Base-by-base conservation (phyloP, 1,139 yeast species). In the Scheffersomyces segobiensis region DNA sequence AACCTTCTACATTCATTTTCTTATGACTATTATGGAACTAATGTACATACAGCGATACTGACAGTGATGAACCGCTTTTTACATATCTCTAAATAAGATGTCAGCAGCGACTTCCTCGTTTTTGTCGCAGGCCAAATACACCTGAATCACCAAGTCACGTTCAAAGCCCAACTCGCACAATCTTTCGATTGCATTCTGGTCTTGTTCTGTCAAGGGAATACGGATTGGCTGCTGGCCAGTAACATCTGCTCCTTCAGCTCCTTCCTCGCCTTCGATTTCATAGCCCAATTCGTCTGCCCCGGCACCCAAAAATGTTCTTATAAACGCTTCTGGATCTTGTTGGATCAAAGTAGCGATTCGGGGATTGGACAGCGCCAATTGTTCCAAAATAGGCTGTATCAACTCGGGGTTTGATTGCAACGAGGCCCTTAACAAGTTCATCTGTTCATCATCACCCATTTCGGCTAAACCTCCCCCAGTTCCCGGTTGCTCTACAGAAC, bases 91-190 rank as follows among this genome's bases (percentile, higher is more conserved):
- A 71, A 89, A 91, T 68, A 95, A 81, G 70, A 92, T 86, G 76
- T 95, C 96, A 50, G 98, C 99, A 52, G 99, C 93, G 67, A 92
- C 85, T 79, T 95, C 98, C 77, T 95, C 99, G 76, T 95, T 93
- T 79, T 93, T 95, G 71, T 96, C 99, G 75, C 99, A 95, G 53
- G 98, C 99, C 83, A 96, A 88, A 77, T 92, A 96, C 48, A 96
- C 97, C 78, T 93, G 98, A 61, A 93, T 86, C 55, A 91, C 99
- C 62, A 90, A 79, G 67, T 88, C 84, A 66, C 97, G 85, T 64
- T 91, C 97, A 70, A 95, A 95, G 0, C 99, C 99, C 64, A 95
- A 83, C 71, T 90, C 98, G 72, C 96, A 89, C 65, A 95, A 81
- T 71, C 99, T 86, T 64, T 84, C 83, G 63, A 95, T 91, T 24